Evolutionary conservation across 441 rosid genomes (phyloP).

Genomic region (Manihot esculenta): DNA sequence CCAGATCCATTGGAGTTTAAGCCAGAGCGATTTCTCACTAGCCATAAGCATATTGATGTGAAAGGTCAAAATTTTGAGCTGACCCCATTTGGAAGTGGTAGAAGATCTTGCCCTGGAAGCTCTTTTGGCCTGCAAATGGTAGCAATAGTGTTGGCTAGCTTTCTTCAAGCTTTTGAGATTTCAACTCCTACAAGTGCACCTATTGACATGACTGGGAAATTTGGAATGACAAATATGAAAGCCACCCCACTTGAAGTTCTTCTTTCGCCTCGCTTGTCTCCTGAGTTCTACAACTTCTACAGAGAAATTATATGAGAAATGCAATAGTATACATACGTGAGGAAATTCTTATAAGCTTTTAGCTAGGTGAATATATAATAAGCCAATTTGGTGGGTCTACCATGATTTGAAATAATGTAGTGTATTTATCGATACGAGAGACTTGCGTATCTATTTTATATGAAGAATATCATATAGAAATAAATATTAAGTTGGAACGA

Average conservation of each 20-base stretch:
- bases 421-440: no score
- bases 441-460: no score
- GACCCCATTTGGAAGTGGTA: constrained; percentile 37
- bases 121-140: constrained; percentile 20
- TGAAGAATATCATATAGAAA: no score
- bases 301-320: no score
- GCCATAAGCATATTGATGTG: constrained; percentile 19
- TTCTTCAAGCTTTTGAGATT: constrained; percentile 36
- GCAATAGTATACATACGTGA: no score
- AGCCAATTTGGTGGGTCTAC: no score
- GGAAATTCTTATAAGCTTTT: no score
- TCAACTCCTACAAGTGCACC: background rate
- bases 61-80: constrained; percentile 24
- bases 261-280: background rate
- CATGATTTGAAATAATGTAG: no score
- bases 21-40: constrained; percentile 39
- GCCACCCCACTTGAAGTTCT: background rate
- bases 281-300: background rate
- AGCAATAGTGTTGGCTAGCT: constrained; percentile 24
- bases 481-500: no score
- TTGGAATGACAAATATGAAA: background rate
- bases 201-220: background rate
- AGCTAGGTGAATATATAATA: no score
- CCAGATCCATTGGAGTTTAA: constrained; percentile 19
- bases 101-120: constrained; percentile 39